Base-by-base conservation (phyloP, 768 basidiomycete genomes). In the Macrolepiota dolichaula region DNA sequence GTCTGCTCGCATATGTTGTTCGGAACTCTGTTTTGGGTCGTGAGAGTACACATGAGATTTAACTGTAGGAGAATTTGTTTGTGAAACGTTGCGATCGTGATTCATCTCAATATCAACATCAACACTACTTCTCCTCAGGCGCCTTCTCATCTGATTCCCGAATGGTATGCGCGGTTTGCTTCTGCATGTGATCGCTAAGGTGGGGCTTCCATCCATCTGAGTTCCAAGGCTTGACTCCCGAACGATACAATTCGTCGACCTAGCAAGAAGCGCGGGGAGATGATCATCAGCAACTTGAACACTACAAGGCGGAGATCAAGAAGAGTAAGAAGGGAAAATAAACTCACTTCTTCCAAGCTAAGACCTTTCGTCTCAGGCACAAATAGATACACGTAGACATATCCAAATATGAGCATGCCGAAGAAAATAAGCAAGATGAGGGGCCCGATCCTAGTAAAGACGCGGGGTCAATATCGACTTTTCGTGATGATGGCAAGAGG, bases 311-410 rank as follows among this genome's bases (percentile, higher is more conserved):
- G 24, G 13, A 17, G 40, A 22, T 19, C 50, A 25, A 37, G 32
- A 46, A n/a, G 22, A 19, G 53, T 15, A 51, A 51, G 27, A 1
- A 55, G 47, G 29, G 44, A 55, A 65, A 32, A 35, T 40, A 62
- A 2, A 58, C 70, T 32, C 58, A 84, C 86, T 78, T 89, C 87
- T 75, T 92, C 90, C 63, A 91, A 71, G 57, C 84, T 84, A 22
- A 92, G 81, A 11, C 90, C 89, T 70, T 85, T 92, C 24, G 88
- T 92, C 77, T 94, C 92, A 22, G 91, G 91, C 51, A 94, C 83
- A 70, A 86, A 83, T 57, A 91, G 72, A 71, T 86, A 90, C 25
- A 91, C 90, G 69, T 89, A 94, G 61, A 83, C 71, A 68, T 81
- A 86, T 38, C 87, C 90, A 66, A 88, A 83, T 24, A 85, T 63